Base-by-base conservation (phyloP, 202 grass and related monocot genomes). In the Setaria italica region DNA sequence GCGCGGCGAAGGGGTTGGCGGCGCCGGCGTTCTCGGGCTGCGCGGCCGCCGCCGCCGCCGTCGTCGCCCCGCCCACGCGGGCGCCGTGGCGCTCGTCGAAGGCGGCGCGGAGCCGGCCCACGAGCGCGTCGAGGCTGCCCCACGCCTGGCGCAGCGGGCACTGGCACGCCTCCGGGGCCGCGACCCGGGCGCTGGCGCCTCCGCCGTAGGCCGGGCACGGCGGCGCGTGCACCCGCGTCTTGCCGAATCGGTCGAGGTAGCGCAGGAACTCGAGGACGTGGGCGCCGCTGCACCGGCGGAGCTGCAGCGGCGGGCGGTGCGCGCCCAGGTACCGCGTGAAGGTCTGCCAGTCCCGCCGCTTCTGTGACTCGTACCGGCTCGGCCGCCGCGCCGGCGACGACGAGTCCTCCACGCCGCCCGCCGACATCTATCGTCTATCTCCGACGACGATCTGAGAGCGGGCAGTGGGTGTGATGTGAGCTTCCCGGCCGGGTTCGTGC, bases 321-420 rank as follows among this genome's bases (percentile, higher is more conserved):
- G 69, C 75, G 4, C 21, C 21, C 9, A 92, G 85, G 91, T 92
- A 92, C 34, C 80, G 87, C 81, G 60, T 50, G 78, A 92, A 92
- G 2, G 95, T 95, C 85, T 94, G 91, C 94, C 94, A 97, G 84
- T 97, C 94, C 0, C 94, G 92, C 14, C 94, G 90, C 90, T 97
- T 97, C 88, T 97, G 94, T 60, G 94, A 97, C 81, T 97, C 94
- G 77, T 97, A 97, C 71, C 92, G 82, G 76, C 94, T 97, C 77
- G 91, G 86, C 69, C 91, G 81, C 12, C 71, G 48, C 53, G 73
- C 4, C 51, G 73, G 17, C 53, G 34, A 13, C 70, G 29, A 1
- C 14, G 21, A 9, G 1, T 6, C 33, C 7, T 2, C 8, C 53
- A 41, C 39, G 17, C 56, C 56, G 20, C 21, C 20, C 57, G 57